A percentile compares a stretch with the other conserved stretches of the same genome.
These are phyloP conservation scores for Dryas drummondii DNA, from an alignment of 306 rosid species.

Conservation along the genomic window DNA sequence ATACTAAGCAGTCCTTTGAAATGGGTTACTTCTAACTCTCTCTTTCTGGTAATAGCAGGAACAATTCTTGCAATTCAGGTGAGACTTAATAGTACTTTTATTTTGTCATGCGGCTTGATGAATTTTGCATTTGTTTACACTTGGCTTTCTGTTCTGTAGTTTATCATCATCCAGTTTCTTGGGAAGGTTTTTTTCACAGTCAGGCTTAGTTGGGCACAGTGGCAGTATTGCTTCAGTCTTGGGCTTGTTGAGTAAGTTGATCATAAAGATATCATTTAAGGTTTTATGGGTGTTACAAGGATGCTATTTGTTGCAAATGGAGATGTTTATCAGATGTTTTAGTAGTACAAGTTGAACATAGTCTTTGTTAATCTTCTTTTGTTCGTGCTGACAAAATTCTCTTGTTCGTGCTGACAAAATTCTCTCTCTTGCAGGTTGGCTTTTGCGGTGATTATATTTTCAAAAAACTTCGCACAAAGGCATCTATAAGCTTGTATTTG, in stretches of 20 bases:
- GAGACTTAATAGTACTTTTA: constrained; percentile 3
- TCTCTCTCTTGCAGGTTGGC: constrained; percentile 63
- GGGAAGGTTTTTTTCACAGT: constrained; percentile 63
- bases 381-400: too few species aligned
- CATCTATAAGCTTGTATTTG: not conserved
- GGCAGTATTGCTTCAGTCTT: constrained; percentile 65
- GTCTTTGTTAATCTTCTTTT: not conserved
- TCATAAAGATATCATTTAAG: not conserved
- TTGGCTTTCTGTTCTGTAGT: constrained; percentile 33
- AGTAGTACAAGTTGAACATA: not conserved
- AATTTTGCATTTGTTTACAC: constrained; percentile 4
- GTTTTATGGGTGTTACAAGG: not conserved
- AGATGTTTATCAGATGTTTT: not conserved
- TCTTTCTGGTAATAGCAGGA: constrained; percentile 68
- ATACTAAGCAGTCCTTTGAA: constrained; percentile 45
- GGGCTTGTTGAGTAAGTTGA: constrained; percentile 59
- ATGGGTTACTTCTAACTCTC: constrained; percentile 62
- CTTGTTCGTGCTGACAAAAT: not conserved
- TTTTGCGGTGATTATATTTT: constrained; percentile 44
- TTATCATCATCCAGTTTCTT: constrained; percentile 63
- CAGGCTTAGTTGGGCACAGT: constrained; percentile 60
- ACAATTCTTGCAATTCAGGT: constrained; percentile 70
- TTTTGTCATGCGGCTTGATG: not conserved
- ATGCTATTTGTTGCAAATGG: not conserved
- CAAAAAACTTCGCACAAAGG: not conserved